phyloP scores from a whole-genome alignment of 2,329 filamentous ascomycete genomes.

The Hysterium pulicare region DNA sequence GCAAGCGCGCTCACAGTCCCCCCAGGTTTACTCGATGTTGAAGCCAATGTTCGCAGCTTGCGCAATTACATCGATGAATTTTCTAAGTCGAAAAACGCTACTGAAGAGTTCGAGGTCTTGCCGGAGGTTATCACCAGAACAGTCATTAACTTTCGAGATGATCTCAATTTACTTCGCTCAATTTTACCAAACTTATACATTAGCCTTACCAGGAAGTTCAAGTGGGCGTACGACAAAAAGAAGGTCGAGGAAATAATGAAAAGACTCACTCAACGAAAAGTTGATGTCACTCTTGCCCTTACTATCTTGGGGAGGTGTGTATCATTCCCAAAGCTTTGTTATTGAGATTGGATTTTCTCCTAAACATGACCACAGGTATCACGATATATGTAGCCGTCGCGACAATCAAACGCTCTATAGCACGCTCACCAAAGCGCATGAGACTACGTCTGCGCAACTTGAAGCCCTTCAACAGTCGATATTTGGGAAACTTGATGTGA shows the following conservation, averaged over 20 bases:
- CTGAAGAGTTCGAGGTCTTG: slow-evolving; percentile 5
- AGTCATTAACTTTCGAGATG: slow-evolving; percentile 3
- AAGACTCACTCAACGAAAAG: slow-evolving; percentile 4
- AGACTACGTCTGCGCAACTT: no score
- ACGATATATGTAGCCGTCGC: not conserved
- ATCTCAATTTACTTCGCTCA: not conserved
- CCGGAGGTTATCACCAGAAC: slow-evolving; percentile 3
- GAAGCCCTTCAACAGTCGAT: no score
- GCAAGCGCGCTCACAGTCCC: no score
- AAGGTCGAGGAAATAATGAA: slow-evolving; percentile 2
- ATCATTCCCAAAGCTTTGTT: not conserved
- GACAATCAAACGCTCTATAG: not conserved
- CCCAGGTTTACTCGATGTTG: no score
- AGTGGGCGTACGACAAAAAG: slow-evolving; percentile 5
- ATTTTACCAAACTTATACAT: slow-evolving; percentile 5
- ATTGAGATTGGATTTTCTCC: not conserved
- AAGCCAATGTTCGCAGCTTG: slow-evolving; percentile 5
- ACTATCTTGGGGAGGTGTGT: slow-evolving; percentile 1
- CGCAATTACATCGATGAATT: slow-evolving; percentile 7
- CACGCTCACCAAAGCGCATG: no score
- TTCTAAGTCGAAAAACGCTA: slow-evolving; percentile 3
- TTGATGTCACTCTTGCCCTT: slow-evolving; percentile 1
- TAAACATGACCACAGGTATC: not conserved
- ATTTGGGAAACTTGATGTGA: no score
- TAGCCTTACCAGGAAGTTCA: slow-evolving; percentile 1